phyloP scores from a whole-genome alignment of 139 green algal species.

The Choricystis sp. region DNA sequence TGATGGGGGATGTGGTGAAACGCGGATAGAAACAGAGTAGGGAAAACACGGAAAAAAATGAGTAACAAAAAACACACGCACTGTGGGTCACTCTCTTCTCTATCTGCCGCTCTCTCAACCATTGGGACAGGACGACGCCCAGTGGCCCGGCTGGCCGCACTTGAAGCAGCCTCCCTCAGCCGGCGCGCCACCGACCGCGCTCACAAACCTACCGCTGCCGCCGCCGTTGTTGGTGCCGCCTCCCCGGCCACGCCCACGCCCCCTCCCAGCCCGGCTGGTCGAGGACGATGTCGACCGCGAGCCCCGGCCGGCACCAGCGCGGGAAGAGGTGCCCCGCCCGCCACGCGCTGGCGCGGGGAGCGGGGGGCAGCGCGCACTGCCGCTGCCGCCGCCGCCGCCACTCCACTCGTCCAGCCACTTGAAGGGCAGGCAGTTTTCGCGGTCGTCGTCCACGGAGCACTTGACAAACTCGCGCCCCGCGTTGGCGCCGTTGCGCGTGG shows the following conservation, averaged over 20 bases:
- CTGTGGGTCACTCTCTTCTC: background rate
- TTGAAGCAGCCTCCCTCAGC: slow-evolving; percentile 15
- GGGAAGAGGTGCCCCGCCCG: too few species aligned
- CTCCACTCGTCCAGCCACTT: slow-evolving; percentile 24
- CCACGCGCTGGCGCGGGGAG: too few species aligned
- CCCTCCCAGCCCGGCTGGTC: slow-evolving; percentile 3
- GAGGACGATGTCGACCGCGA: background rate
- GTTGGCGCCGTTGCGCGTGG: slow-evolving; percentile 13
- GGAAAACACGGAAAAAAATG: background rate
- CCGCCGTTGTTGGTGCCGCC: background rate
- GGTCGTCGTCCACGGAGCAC: slow-evolving; percentile 14
- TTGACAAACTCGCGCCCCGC: slow-evolving; percentile 24
- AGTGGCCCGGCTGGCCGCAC: slow-evolving; percentile 23
- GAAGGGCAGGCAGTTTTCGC: slow-evolving; percentile 16
- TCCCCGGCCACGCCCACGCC: slow-evolving; percentile 1
- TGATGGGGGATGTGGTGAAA: background rate
- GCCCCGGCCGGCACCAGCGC: too few species aligned
- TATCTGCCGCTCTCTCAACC: background rate
- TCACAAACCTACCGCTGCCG: background rate
- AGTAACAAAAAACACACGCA: background rate
- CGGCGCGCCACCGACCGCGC: background rate
- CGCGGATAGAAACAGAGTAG: background rate
- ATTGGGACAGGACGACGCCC: slow-evolving; percentile 13
- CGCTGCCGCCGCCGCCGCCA: background rate
- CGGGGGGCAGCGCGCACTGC: too few species aligned